These are phyloP conservation scores for Austroboletus olivaceoglutinosus DNA, from an alignment of 1,284 basidiomycete genomes.

Conservation along the genomic window DNA sequence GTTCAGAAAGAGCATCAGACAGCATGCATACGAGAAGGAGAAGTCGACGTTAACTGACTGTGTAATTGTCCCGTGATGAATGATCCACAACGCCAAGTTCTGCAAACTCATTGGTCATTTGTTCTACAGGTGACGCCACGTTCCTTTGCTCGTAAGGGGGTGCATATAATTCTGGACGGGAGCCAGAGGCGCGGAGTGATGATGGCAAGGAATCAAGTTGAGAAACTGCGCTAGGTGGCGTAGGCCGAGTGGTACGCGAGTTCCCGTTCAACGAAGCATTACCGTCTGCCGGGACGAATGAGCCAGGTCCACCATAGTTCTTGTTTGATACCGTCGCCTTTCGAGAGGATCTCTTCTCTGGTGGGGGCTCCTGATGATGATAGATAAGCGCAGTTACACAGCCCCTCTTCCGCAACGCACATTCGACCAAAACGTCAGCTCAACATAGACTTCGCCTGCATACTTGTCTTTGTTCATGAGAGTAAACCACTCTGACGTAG, in stretches of 20 bases:
- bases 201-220: constrained; percentile 57
- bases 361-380: constrained; percentile 60
- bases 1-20: constrained; percentile 27
- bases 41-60: constrained; percentile 51
- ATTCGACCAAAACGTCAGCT: constrained; percentile 95
- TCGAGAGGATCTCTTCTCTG: constrained; percentile 60
- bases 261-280: constrained; percentile 26
- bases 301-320: constrained; percentile 74
- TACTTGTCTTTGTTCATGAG: constrained; percentile 89
- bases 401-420: constrained; percentile 50
- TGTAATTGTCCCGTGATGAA: constrained; percentile 58
- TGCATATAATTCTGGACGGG: constrained; percentile 68
- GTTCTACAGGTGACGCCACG: constrained; percentile 44
- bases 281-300: constrained; percentile 61
- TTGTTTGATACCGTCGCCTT: constrained; percentile 52
- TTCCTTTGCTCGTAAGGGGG: constrained; percentile 61
- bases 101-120: constrained; percentile 59
- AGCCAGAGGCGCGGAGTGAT: constrained; percentile 55
- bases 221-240: constrained; percentile 39
- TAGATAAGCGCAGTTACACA: constrained; percentile 7
- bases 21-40: neutral
- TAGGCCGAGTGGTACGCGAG: constrained; percentile 31
- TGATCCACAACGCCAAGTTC: constrained; percentile 58
- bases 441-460: constrained; percentile 90
- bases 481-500: constrained; percentile 84